phyloP scores from a whole-genome alignment of 805 yeast genomes.

The Candida cerambycidarum region DNA sequence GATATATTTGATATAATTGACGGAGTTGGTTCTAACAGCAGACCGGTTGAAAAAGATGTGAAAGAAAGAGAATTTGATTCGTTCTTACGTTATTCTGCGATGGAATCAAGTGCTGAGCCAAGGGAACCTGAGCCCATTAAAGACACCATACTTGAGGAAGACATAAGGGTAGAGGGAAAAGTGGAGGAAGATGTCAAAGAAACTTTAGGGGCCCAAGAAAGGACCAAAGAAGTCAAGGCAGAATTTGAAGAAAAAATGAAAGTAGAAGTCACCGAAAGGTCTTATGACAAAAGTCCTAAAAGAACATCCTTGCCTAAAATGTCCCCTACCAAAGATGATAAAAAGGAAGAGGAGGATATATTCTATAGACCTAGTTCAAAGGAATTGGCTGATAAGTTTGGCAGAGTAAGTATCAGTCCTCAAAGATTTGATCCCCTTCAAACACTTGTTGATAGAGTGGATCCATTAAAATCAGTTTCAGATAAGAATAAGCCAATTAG shows the following conservation, averaged over 20 bases:
- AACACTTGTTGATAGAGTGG: constrained; percentile 37
- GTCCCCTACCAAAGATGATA: neutral
- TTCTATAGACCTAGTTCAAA: constrained; percentile 5
- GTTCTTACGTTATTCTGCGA: constrained; percentile 2
- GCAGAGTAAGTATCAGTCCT: constrained; percentile 29
- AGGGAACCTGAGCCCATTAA: neutral
- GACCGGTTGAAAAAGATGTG: neutral
- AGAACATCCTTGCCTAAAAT: too few species aligned
- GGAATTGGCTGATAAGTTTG: constrained; percentile 23
- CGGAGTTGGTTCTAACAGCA: neutral
- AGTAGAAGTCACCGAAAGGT: neutral
- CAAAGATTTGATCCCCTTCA: constrained; percentile 25
- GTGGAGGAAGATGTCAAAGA: neutral
- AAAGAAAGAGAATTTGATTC: neutral
- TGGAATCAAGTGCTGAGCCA: constrained; percentile 1
- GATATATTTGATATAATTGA: neutral
- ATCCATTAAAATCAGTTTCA: constrained; percentile 40
- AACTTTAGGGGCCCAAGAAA: neutral
- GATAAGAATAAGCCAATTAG: constrained; percentile 33
- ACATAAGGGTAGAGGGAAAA: neutral
- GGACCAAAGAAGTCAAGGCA: neutral
- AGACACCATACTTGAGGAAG: neutral
- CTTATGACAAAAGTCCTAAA: too few species aligned
- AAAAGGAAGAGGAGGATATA: neutral
- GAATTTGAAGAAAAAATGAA: neutral